A percentile compares a stretch with the other conserved stretches of the same genome.
Conservation (phyloP, 176 grass and related monocot species). For the Dactylis glomerata region DNA sequence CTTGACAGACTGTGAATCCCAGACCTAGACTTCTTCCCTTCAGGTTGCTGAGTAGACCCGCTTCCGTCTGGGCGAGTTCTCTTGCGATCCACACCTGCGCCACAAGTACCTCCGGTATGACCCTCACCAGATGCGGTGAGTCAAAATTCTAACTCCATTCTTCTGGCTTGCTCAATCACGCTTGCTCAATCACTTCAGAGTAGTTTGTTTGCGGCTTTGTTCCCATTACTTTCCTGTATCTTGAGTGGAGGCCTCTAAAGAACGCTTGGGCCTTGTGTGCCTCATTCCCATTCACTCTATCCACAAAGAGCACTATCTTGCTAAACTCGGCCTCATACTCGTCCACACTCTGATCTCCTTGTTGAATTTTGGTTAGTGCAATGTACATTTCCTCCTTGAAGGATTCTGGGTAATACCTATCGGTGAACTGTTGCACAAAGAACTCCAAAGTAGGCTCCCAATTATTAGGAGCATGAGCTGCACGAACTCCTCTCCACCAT, state of each 20-base stretch:
- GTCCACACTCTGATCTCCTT: no score
- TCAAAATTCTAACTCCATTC: background rate
- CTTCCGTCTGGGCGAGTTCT: background rate
- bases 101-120: background rate
- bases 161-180: background rate
- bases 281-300: background rate
- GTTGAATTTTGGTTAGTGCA: no score
- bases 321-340: no score
- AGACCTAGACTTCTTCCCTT: background rate
- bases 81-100: background rate
- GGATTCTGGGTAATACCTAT: no score
- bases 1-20: background rate
- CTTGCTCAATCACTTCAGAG: background rate
- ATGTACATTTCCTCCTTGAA: no score
- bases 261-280: background rate
- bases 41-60: background rate
- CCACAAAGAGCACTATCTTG: no score
- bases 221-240: background rate
- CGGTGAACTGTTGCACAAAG: no score
- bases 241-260: background rate
- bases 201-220: background rate
- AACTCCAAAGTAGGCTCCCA: no score
- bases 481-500: no score
- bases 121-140: background rate
- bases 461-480: no score